Conservation (phyloP, 106 monocot species). For the Triglochin maritima region DNA sequence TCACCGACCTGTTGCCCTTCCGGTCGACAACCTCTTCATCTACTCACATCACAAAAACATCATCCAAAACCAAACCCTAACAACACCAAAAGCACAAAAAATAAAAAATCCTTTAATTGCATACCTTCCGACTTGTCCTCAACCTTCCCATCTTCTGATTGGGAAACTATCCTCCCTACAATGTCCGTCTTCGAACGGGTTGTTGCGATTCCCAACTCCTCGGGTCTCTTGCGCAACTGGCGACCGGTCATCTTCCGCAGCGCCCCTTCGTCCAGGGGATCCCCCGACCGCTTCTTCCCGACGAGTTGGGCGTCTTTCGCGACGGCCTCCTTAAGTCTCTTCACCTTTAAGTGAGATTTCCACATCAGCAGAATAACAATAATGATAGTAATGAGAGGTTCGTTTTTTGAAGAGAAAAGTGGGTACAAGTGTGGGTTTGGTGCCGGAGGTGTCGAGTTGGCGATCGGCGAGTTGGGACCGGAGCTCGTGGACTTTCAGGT, state of each 20-base stretch:
- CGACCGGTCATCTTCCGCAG: conserved; percentile 30
- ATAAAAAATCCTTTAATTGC: neutral
- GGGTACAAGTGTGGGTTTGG: conserved; percentile 37
- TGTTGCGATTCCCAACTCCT: conserved; percentile 22
- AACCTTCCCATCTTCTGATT: conserved; percentile 8
- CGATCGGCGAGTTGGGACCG: conserved; percentile 51
- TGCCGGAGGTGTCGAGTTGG: conserved; percentile 43
- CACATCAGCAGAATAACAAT: neutral
- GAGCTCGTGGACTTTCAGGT: conserved; percentile 51
- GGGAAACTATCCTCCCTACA: conserved; percentile 33
- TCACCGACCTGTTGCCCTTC: too few relatives aligned
- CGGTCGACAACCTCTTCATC: conserved; percentile 1
- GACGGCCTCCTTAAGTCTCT: conserved; percentile 42
- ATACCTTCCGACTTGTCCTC: neutral
- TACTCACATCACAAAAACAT: conserved; percentile 2
- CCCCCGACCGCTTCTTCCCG: conserved; percentile 28
- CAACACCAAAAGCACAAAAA: neutral
- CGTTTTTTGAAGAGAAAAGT: neutral
- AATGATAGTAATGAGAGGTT: conserved; percentile 8
- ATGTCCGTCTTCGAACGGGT: conserved; percentile 45
- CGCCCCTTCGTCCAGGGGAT: conserved; percentile 1
- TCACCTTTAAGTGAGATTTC: conserved; percentile 23
- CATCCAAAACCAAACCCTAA: neutral
- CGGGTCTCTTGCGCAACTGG: conserved; percentile 32
- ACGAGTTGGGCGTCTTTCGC: conserved; percentile 19